Base-by-base conservation (phyloP, 805 yeast species). In the Metschnikowia bowlesiae region DNA sequence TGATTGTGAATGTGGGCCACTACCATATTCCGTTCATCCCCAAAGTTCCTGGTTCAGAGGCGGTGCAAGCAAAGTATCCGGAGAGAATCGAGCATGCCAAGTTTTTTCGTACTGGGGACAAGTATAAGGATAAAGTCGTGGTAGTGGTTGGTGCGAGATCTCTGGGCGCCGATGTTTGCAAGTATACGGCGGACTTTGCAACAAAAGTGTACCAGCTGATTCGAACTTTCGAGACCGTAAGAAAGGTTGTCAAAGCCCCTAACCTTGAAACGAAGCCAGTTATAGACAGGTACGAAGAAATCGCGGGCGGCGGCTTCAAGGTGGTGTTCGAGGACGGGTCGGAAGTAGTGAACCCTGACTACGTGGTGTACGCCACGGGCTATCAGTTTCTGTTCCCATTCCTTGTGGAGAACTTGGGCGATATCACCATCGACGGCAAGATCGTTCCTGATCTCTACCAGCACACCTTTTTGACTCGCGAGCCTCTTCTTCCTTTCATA, bases 361-460 rank as follows among this genome's bases (percentile, higher is more conserved):
- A 62, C 22, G 69, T 88, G 8, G 69, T 87, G 8, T 85, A 83
- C 62, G 86, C 88, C 45, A 87, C 96, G 0, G 96, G 96, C 1
- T 88, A 86, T 64, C 69, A 81, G 42, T 82, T 82, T 59, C 76
- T 81, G 35, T 72, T 80, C 49, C 94, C 95, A 18, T 85, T 80
- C 57, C 64, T 88, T 46, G 48, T 56, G 14, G 57, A 85, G 1
- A 62, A 59, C 11, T 72, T 79, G 34, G 73, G 82, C 8, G 73
- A 74, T 44, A 50, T 66, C 32, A 61, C 69, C 10, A 37, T 47
- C 14, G 62, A 69, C 49, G 80, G 81, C 5, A 53, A 54, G 18
- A 66, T 67, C 39, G 61, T 77, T 11, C 67, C 70, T 39, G 77
- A 80, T 18, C 58, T 83, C 9, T 86, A 82, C 73, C 76, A 78